Base-by-base conservation (phyloP, 2,329 filamentous ascomycete species). In the Paradendryphiella salina region DNA sequence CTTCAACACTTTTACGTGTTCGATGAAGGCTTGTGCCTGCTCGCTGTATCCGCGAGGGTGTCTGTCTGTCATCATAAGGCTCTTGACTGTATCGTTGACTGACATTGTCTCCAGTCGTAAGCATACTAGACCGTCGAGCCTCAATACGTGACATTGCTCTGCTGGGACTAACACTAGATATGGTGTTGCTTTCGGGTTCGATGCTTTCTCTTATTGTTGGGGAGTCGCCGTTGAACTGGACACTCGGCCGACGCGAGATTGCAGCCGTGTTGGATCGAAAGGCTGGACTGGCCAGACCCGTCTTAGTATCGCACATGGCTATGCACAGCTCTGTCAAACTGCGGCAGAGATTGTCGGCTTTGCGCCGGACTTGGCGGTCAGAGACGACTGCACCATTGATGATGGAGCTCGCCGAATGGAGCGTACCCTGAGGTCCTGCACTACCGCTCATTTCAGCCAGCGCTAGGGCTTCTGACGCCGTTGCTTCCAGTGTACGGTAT, bases 251-350 rank as follows among this genome's bases (percentile, higher is more conserved):
- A 23, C 71, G 69, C n/a, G 64, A 63, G 15, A 56, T 56, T 3
- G 59, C 43, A 28, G 59, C 54, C 23, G 63, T 54, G n/a, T 59
- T 58, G 0, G 60, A 56, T 46, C 69, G 53, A 21, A 70, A 45
- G 2, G 67, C 69, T 7, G 71, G 68, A 38, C 70, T 72, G 35
- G 62, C 47, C 10, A 69, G 41, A 38, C 46, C 61, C 26, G 60
- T 44, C 42, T 73, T 73, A 23, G 52, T 64, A 20, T 79, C 77
- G 57, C 74, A 77, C 11, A 99, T 77, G 0, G 91, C 89, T 48
- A 99, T 82, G 68, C 90, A 96, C 5, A 99, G 80, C 72, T 99
- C 94, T 0, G 93, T 97, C 59, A 99, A 76, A 66, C 89, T 94
- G 46, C 93, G 87, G 71, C 94, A 97, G 69, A 99, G 85, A 66